Evolutionary conservation across 306 rosid species (phyloP).

Genomic region (Cicer yamashitae): DNA sequence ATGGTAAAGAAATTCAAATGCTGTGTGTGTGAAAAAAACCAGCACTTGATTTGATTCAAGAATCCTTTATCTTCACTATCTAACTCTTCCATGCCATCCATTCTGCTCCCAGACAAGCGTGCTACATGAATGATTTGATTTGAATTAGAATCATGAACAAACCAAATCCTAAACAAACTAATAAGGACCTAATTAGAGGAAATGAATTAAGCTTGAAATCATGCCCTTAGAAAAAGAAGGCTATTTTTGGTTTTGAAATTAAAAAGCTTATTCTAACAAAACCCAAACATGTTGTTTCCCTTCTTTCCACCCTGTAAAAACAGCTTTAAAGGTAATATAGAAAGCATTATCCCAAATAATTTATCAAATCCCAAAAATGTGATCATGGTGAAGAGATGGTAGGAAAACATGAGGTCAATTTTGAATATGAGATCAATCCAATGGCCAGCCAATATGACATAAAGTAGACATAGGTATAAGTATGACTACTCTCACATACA

Average conservation of each 20-base stretch:
- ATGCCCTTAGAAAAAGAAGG: background rate
- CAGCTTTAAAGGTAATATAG: background rate
- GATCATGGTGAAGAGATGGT: constrained; percentile 5
- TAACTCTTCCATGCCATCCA: constrained; percentile 76
- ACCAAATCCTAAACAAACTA: constrained; percentile 26
- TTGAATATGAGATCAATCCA: background rate
- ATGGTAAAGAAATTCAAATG: constrained; percentile 84
- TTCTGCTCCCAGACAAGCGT: constrained; percentile 66
- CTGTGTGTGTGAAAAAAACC: constrained; percentile 83
- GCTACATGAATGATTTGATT: constrained; percentile 58
- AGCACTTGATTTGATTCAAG: constrained; percentile 66
- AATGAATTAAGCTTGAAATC: background rate
- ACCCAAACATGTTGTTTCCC: background rate
- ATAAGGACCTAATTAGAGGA: constrained; percentile 1
- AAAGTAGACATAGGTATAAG: background rate
- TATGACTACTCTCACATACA: background rate
- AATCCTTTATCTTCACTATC: constrained; percentile 69
- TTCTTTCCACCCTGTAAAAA: background rate
- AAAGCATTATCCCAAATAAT: background rate
- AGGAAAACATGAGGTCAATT: constrained; percentile 1
- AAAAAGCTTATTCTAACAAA: background rate
- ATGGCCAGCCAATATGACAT: no score
- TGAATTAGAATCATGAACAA: constrained; percentile 37
- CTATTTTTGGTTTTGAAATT: background rate
- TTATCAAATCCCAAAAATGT: background rate